These are phyloP conservation scores for Elongisporangium undulatum DNA, from an alignment of 352 stramenopile genomes.

Conservation along the genomic window DNA sequence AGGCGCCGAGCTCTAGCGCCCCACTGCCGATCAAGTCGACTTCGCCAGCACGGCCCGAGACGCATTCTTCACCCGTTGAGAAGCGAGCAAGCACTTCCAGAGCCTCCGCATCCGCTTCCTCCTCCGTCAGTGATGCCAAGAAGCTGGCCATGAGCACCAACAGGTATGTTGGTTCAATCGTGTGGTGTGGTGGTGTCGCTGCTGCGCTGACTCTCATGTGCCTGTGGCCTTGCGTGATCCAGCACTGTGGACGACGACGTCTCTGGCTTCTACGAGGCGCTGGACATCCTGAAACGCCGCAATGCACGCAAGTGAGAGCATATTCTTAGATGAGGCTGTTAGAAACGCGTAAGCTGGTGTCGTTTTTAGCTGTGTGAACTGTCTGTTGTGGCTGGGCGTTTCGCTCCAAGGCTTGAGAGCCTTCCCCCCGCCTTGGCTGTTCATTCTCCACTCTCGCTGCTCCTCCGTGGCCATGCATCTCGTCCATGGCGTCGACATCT, in stretches of 20 bases:
- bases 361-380: background rate
- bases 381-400: background rate
- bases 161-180: conserved; percentile 9
- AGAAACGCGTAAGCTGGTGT: background rate
- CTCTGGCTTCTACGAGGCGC: conserved; percentile 69
- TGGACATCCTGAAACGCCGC: conserved; percentile 70
- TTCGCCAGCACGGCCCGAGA: conserved; percentile 23
- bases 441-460: background rate
- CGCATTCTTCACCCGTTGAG: background rate
- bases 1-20: background rate
- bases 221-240: background rate
- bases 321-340: background rate
- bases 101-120: background rate
- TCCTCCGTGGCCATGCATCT: conserved; percentile 12
- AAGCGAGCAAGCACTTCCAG: background rate
- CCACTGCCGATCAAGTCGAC: conserved; percentile 10
- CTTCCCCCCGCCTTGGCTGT: background rate
- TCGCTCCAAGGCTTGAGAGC: background rate
- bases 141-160: conserved; percentile 2
- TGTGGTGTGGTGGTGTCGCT: conserved; percentile 7
- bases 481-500: conserved; percentile 80
- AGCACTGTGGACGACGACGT: conserved; percentile 72
- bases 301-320: conserved; percentile 18
- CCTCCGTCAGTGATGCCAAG: background rate
- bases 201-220: background rate